These are phyloP conservation scores for Aspergillus melleus DNA, from an alignment of 2,329 filamentous ascomycete genomes.

Conservation along the genomic window DNA sequence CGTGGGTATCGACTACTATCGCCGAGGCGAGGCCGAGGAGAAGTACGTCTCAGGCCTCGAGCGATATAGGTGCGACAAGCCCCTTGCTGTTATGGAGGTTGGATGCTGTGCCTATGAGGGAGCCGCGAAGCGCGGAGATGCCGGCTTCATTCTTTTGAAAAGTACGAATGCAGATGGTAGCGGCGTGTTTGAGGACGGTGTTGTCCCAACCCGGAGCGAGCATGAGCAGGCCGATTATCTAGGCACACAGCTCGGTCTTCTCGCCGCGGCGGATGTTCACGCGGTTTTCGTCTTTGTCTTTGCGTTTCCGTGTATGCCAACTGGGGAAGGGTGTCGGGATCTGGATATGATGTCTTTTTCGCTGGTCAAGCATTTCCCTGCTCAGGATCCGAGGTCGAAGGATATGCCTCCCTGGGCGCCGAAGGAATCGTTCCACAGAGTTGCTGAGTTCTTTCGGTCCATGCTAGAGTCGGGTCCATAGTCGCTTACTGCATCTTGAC, in stretches of 20 bases:
- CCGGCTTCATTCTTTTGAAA: slow-evolving; percentile 13
- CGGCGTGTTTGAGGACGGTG: slow-evolving; percentile 12
- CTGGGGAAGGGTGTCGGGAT: slow-evolving; percentile 6
- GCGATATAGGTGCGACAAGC: slow-evolving; percentile 5
- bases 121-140: slow-evolving; percentile 11
- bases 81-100: slow-evolving; percentile 16
- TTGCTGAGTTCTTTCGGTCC: slow-evolving; percentile 4
- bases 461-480: background rate
- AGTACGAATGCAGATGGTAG: slow-evolving; percentile 15
- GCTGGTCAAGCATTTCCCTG: slow-evolving; percentile 13
- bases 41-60: slow-evolving; percentile 14
- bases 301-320: slow-evolving; percentile 14
- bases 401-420: slow-evolving; percentile 13
- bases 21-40: slow-evolving; percentile 10
- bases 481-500: no score
- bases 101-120: slow-evolving; percentile 19
- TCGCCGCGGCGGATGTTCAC: slow-evolving; percentile 6
- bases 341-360: slow-evolving; percentile 19
- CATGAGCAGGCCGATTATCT: slow-evolving; percentile 15
- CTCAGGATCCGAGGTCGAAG: slow-evolving; percentile 3
- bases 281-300: slow-evolving; percentile 15
- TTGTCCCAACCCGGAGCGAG: slow-evolving; percentile 17
- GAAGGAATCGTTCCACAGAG: slow-evolving; percentile 13
- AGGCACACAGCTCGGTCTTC: slow-evolving; percentile 12
- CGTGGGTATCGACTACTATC: slow-evolving; percentile 16